Percentiles rank a stretch among this genome's conserved stretches.
phyloP scores from a whole-genome alignment of 371 early-diverging fungal genomes.

The Rhizomucor miehei region DNA sequence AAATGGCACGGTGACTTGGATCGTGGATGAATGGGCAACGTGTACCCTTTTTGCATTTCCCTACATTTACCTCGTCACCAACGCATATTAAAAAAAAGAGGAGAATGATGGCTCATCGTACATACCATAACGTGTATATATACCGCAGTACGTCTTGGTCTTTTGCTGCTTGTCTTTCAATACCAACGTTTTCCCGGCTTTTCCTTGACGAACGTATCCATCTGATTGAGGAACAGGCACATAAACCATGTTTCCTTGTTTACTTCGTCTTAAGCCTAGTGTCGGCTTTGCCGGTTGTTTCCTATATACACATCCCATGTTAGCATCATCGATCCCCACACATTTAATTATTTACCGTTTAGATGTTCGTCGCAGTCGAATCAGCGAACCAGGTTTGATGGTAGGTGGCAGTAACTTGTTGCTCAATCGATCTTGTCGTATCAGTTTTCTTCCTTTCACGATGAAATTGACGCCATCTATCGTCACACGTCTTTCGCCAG shows the following conservation, averaged over 20 bases:
- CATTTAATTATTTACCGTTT: constrained; percentile 22
- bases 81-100: neutral
- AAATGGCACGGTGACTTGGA: constrained; percentile 50
- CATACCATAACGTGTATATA: constrained; percentile 42
- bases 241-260: constrained; percentile 41
- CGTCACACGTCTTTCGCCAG: constrained; percentile 33
- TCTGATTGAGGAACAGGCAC: constrained; percentile 25
- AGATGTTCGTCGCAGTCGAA: constrained; percentile 9
- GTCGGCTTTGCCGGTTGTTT: constrained; percentile 9
- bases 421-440: constrained; percentile 31
- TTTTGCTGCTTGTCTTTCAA: constrained; percentile 14
- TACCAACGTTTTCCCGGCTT: constrained; percentile 28
- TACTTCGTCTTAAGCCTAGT: constrained; percentile 13
- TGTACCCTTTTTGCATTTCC: constrained; percentile 31
- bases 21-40: constrained; percentile 48
- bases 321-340: constrained; percentile 18
- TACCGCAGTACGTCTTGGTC: constrained; percentile 25
- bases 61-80: constrained; percentile 11
- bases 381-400: constrained; percentile 13
- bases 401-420: constrained; percentile 3
- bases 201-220: constrained; percentile 40
- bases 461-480: constrained; percentile 43
- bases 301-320: neutral
- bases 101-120: neutral
- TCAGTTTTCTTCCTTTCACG: constrained; percentile 41